Evolutionary conservation across 2,329 filamentous ascomycete species (phyloP), one percentile per base, ranked within the genome.

Genomic region (Hymenotorrendiella dingleyae): DNA sequence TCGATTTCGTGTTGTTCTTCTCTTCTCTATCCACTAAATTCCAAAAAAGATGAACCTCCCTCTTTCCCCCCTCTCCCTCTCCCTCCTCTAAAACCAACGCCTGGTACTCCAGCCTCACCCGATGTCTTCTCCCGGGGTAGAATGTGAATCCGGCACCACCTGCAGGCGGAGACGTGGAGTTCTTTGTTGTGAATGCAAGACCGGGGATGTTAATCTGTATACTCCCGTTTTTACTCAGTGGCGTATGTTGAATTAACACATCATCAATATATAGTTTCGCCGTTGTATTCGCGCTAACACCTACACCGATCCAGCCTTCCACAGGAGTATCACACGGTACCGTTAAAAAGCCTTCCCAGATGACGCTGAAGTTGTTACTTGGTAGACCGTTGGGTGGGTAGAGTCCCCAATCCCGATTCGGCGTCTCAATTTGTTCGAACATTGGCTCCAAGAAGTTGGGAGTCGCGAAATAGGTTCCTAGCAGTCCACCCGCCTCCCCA

Each of bases 331-430:
- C 64, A 10, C 67, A 64, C 1, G 67, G 62, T 0, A 64, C 61
- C 12, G 55, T 50, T 12, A 70, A 40, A 1, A 56, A 50, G 4
- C 67, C 67, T 49, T 69, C 66, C 67, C 67, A 70, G 10, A 62
- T 52, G 0, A 61, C 66, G 40, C 66, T 69, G 49, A 70, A 70
- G 46, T 70, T 70, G 44, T 64, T 70, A 1, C 64, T 69, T 7
- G 64, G 58, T 1, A 69, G 54, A 4, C 62, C 64, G 2, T 64
- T 58, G 0, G 67, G 67, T 9, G 67, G 67, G 39, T 68, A 70
- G 21, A 69, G 47, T 3, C 67, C 67, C 67, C 67, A 70, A 40
- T 69, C 64, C 3, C 66, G 58, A 6, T 64, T 63, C 2, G 67
- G 67, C 0, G 55, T 53, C 42, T 70, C 67, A 9, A 61, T 36